phyloP scores from a whole-genome alignment of 2,329 filamentous ascomycete genomes.

The Penicillium sp. region DNA sequence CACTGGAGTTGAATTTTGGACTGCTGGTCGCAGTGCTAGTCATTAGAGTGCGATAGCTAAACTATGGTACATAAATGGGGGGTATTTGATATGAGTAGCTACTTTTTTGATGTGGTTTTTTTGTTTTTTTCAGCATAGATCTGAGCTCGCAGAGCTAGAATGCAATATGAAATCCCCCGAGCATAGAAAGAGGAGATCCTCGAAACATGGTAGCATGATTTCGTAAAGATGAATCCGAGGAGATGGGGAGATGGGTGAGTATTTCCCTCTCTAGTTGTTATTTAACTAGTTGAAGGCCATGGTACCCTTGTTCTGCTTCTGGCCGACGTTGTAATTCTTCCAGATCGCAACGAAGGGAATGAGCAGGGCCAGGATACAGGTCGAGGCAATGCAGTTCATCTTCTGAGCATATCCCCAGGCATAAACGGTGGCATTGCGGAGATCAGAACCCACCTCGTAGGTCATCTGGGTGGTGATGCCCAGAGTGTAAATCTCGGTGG shows the following conservation, averaged over 20 bases:
- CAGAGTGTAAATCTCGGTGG: conserved; percentile 19
- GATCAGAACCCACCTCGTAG: conserved; percentile 18
- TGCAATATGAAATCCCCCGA: background rate
- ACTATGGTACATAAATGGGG: background rate
- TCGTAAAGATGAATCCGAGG: background rate
- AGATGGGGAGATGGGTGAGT: too few relatives aligned
- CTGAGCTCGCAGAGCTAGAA: background rate
- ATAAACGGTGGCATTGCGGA: conserved; percentile 16
- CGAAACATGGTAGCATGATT: background rate
- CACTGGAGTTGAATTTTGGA: background rate
- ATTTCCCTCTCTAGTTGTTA: too few relatives aligned
- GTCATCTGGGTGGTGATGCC: conserved; percentile 16
- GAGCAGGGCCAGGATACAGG: conserved; percentile 19
- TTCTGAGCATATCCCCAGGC: conserved; percentile 24
- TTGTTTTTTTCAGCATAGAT: background rate
- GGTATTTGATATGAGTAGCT: background rate
- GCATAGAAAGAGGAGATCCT: background rate
- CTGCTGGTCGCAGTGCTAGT: background rate
- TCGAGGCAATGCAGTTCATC: conserved; percentile 27
- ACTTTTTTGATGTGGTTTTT: background rate
- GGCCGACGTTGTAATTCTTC: conserved; percentile 27
- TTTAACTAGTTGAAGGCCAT: conserved; percentile 19
- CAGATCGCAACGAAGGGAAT: conserved; percentile 22
- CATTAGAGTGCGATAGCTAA: background rate
- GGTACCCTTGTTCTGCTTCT: conserved; percentile 26